phyloP scores from a whole-genome alignment of 2,329 filamentous ascomycete species.

The Colletotrichum sp. region DNA sequence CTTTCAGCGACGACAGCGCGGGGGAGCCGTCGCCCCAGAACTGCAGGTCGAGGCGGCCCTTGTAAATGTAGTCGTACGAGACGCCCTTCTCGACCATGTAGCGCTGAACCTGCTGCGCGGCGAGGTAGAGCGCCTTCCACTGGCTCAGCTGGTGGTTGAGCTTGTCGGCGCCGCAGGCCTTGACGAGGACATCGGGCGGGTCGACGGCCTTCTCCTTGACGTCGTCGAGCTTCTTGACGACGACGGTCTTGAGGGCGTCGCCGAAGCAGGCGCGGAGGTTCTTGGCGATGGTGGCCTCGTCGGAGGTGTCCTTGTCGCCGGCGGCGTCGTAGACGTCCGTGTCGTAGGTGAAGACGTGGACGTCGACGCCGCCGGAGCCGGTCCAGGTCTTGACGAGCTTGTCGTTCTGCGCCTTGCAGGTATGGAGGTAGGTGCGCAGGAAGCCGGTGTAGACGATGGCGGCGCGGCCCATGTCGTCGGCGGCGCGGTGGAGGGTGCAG shows the following conservation, averaged over 20 bases:
- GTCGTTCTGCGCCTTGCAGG: slow-evolving; percentile 21
- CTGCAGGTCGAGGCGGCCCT: slow-evolving; percentile 16
- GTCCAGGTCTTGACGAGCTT: slow-evolving; percentile 24
- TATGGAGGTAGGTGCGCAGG: slow-evolving; percentile 23
- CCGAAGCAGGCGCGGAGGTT: slow-evolving; percentile 22
- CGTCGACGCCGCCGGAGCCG: slow-evolving; percentile 21
- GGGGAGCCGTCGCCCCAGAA: slow-evolving; percentile 18
- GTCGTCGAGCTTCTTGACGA: slow-evolving; percentile 4
- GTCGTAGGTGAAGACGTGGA: slow-evolving; percentile 23
- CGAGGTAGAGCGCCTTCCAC: slow-evolving; percentile 27
- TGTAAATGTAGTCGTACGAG: slow-evolving; percentile 20
- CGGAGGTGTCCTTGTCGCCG: not conserved
- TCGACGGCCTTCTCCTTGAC: slow-evolving; percentile 15
- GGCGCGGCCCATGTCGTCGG: slow-evolving; percentile 21
- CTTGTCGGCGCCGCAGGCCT: slow-evolving; percentile 14
- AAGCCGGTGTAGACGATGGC: slow-evolving; percentile 24
- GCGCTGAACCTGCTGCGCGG: slow-evolving; percentile 34
- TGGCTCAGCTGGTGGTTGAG: slow-evolving; percentile 23
- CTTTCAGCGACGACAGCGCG: slow-evolving; percentile 11
- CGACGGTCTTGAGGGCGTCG: slow-evolving; percentile 20
- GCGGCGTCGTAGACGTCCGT: slow-evolving; percentile 21
- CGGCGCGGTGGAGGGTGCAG: slow-evolving; percentile 19
- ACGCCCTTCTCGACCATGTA: slow-evolving; percentile 28
- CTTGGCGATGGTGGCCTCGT: slow-evolving; percentile 15
- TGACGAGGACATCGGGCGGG: slow-evolving; percentile 9